phyloP scores from a whole-genome alignment of 2,329 filamentous ascomycete genomes.

The Cadophora luteo-olivacea region DNA sequence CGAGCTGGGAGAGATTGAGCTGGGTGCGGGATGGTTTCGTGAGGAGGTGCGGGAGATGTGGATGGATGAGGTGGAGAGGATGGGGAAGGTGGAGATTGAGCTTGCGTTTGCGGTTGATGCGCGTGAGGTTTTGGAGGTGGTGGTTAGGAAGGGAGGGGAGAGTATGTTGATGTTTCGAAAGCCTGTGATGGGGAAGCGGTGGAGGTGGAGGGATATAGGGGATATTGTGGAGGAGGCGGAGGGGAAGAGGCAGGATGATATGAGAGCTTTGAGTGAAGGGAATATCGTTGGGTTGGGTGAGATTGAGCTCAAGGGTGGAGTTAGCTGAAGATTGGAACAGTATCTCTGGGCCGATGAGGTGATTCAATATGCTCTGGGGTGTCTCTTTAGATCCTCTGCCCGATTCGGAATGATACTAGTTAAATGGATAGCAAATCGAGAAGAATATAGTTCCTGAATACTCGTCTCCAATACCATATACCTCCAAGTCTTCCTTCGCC shows the following conservation, averaged over 20 bases:
- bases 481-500: background rate
- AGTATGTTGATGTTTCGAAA: background rate
- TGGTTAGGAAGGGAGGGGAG: background rate
- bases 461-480: too few relatives aligned
- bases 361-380: too few relatives aligned
- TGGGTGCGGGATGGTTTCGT: background rate
- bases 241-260: background rate
- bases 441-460: too few relatives aligned
- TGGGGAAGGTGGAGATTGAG: background rate
- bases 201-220: background rate
- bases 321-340: background rate
- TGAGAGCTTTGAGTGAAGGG: background rate
- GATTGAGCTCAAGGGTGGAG: background rate
- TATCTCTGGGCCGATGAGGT: background rate
- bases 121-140: background rate
- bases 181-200: background rate
- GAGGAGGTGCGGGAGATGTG: background rate
- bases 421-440: background rate
- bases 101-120: background rate
- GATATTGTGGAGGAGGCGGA: background rate
- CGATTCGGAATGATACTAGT: too few relatives aligned
- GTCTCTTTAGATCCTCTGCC: too few relatives aligned
- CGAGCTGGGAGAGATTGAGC: background rate
- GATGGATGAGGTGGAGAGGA: background rate
- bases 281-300: background rate